A percentile compares a stretch with the other conserved stretches of the same genome.
Conservation (phyloP, 305 asterid genomes). For the Fraxinus dipetala region DNA sequence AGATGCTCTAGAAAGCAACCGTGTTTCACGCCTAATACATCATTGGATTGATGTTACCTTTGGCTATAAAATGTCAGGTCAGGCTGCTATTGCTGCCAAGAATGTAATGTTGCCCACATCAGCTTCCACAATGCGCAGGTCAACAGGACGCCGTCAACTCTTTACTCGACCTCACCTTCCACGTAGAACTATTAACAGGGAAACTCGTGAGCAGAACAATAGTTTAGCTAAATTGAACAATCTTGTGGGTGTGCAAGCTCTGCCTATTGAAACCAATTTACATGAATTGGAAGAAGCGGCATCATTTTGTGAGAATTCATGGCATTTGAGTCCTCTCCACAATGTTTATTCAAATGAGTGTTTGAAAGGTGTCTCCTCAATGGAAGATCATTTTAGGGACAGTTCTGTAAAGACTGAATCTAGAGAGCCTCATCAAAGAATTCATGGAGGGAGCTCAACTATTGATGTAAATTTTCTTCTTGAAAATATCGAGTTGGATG, state of each 20-base stretch:
- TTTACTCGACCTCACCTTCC: conserved; percentile 86
- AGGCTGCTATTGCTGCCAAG: conserved; percentile 85
- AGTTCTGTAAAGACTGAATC: conserved; percentile 32
- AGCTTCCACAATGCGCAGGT: conserved; percentile 49
- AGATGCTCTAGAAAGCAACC: conserved; percentile 72
- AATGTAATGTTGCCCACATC: conserved; percentile 88
- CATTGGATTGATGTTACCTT: conserved; percentile 95
- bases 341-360: conserved; percentile 33
- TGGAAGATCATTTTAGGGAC: conserved; percentile 34
- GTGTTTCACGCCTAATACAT: conserved; percentile 74
- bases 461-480: conserved; percentile 57
- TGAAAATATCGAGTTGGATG: conserved; percentile 61
- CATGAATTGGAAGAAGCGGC: conserved; percentile 69
- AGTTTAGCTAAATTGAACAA: conserved; percentile 28
- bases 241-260: conserved; percentile 26
- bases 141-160: conserved; percentile 89
- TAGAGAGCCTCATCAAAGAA: conserved; percentile 24
- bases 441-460: conserved; percentile 31
- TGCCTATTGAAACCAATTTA: conserved; percentile 40
- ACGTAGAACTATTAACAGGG: conserved; percentile 41
- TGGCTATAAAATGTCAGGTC: conserved; percentile 94
- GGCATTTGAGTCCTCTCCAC: conserved; percentile 65
- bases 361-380: conserved; percentile 34
- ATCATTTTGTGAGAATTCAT: conserved; percentile 69
- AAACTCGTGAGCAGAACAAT: conserved; percentile 24